phyloP scores from a whole-genome alignment of 2,329 filamentous ascomycete species.

The Cladosporium phlei region DNA sequence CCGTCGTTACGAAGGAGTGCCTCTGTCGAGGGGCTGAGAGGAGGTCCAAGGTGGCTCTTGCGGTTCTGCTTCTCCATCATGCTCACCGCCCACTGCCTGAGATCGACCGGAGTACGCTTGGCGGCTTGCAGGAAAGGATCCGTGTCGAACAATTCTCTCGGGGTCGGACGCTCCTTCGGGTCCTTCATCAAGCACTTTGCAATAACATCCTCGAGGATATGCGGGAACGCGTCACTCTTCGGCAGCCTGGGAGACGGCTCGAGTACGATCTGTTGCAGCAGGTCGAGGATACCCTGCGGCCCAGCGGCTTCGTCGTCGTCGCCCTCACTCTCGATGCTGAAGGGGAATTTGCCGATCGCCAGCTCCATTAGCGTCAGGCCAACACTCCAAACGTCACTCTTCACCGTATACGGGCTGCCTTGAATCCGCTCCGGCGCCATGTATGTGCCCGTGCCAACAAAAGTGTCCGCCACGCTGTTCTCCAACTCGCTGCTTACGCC shows the following conservation, averaged over 20 bases:
- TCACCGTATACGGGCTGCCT: constrained; percentile 93
- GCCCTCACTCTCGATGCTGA: constrained; percentile 74
- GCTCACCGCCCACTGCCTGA: constrained; percentile 87
- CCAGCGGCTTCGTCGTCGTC: constrained; percentile 60
- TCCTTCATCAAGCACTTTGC: constrained; percentile 91
- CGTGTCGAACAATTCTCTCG: constrained; percentile 85
- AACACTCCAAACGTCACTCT: constrained; percentile 98
- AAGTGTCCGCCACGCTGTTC: constrained; percentile 96
- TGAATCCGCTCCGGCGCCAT: constrained; percentile 99
- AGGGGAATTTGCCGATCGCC: constrained; percentile 95
- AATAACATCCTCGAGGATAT: constrained; percentile 93
- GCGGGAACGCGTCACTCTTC: constrained; percentile 95
- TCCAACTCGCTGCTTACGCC: constrained; percentile 97
- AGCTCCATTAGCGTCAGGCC: constrained; percentile 93
- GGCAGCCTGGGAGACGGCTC: constrained; percentile 90
- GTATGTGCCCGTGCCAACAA: constrained; percentile 97
- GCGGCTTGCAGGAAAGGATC: constrained; percentile 95
- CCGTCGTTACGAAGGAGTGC: constrained; percentile 59
- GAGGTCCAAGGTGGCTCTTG: constrained; percentile 84
- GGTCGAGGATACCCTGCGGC: constrained; percentile 89
- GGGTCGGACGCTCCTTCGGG: constrained; percentile 82
- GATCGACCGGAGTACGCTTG: constrained; percentile 90
- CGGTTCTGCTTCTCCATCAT: constrained; percentile 94
- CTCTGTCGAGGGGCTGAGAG: constrained; percentile 71
- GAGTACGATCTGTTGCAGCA: constrained; percentile 95